phyloP scores from a whole-genome alignment of 2,329 filamentous ascomycete genomes.

The Laburnicola sp. region DNA sequence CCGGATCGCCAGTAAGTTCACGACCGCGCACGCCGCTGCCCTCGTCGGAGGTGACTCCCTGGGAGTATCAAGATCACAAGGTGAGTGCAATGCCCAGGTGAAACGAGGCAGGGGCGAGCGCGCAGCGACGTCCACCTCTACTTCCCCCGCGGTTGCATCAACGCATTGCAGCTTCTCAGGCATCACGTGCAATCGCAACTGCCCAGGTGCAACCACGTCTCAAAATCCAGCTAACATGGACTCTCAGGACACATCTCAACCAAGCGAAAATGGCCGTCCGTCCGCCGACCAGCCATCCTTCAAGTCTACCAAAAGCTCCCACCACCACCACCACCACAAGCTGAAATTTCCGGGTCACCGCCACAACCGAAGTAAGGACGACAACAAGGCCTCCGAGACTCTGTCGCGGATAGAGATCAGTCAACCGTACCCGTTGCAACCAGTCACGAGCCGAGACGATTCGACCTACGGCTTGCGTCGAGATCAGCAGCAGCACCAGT shows the following conservation, averaged over 20 bases:
- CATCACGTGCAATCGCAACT: neutral
- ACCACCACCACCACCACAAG: conserved; percentile 44
- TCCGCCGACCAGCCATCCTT: conserved; percentile 42
- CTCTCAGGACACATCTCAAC: conserved; percentile 31
- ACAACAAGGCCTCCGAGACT: conserved; percentile 32
- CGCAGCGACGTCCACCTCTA: neutral
- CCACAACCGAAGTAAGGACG: conserved; percentile 68
- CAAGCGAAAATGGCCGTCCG: conserved; percentile 38
- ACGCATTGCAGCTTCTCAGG: neutral
- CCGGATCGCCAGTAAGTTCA: conserved; percentile 74
- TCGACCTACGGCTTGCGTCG: conserved; percentile 56
- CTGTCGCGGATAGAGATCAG: conserved; percentile 40
- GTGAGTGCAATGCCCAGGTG: conserved; percentile 53
- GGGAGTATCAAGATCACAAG: conserved; percentile 86
- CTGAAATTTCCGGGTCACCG: conserved; percentile 68
- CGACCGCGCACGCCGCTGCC: conserved; percentile 83
- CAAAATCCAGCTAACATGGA: conserved; percentile 22
- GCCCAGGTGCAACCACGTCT: too few species aligned
- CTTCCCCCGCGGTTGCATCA: neutral
- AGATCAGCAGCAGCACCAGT: conserved; percentile 48
- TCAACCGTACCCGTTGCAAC: conserved; percentile 63
- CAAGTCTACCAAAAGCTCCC: conserved; percentile 61
- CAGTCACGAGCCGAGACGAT: conserved; percentile 76
- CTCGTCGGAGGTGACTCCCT: conserved; percentile 94
- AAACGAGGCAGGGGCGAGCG: neutral